A percentile compares a stretch with the other conserved stretches of the same genome.
Evolutionary conservation across 306 rosid species (phyloP).

Genomic region (Acacia melanoxylon): DNA sequence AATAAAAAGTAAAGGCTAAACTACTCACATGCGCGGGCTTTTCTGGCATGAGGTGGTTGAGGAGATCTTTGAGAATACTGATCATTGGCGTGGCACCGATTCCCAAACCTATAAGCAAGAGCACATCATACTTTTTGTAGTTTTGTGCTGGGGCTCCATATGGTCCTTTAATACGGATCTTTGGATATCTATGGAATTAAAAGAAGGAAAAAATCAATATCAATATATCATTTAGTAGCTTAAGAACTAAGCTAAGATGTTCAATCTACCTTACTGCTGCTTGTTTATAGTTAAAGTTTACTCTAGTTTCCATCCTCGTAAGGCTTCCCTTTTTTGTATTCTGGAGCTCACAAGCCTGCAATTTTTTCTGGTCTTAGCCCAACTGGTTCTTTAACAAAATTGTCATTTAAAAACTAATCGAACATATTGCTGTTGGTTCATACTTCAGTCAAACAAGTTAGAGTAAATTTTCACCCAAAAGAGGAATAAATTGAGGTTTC

Average conservation of each 20-base stretch:
- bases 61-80: conserved; percentile 80
- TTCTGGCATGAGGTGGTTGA: conserved; percentile 50
- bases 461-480: not conserved
- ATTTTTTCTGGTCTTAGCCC: conserved; percentile 26
- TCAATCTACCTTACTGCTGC: conserved; percentile 49
- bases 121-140: conserved; percentile 74
- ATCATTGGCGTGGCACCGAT: conserved; percentile 96
- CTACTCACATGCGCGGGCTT: conserved; percentile 42
- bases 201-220: conserved; percentile 4
- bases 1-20: not conserved
- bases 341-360: conserved; percentile 66
- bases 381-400: not conserved
- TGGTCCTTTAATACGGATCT: conserved; percentile 81
- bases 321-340: conserved; percentile 61
- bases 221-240: conserved; percentile 5
- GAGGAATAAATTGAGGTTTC: not conserved
- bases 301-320: conserved; percentile 65
- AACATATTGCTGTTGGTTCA: not conserved
- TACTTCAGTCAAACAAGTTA: not conserved
- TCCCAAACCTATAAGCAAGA: conserved; percentile 85
- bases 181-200: conserved; percentile 54
- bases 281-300: conserved; percentile 19
- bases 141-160: conserved; percentile 95
- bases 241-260: conserved; percentile 11
- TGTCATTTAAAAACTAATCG: not conserved